These are phyloP conservation scores for Thalassiosira livingstoniorum DNA, from an alignment of 352 stramenopile genomes.

Conservation along the genomic window DNA sequence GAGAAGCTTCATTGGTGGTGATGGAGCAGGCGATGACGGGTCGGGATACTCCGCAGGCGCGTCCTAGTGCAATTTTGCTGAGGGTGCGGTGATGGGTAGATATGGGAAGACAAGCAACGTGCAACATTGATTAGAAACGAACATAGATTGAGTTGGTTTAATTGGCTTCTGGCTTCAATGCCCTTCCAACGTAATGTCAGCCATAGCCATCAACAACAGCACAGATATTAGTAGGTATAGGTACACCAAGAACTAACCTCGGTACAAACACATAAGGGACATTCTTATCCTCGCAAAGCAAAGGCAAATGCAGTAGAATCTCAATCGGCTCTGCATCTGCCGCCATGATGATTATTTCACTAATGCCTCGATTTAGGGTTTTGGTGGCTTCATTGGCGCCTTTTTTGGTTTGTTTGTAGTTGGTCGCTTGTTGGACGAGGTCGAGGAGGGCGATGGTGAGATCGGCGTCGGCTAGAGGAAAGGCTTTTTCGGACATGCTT, in stretches of 20 bases:
- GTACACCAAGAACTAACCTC: constrained; percentile 63
- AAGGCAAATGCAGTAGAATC: constrained; percentile 99
- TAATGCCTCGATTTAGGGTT: constrained; percentile 99
- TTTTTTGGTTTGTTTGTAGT: constrained; percentile 99
- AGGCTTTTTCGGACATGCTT: constrained; percentile 90
- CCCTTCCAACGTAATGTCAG: too few species aligned
- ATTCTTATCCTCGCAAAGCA: constrained; percentile 99
- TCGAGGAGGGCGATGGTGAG: constrained; percentile 99
- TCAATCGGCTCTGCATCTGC: constrained; percentile 99
- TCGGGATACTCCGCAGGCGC: constrained; percentile 98
- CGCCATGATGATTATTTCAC: constrained; percentile 99
- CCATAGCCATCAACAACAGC: constrained; percentile 9
- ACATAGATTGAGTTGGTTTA: too few species aligned
- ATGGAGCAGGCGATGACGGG: constrained; percentile 99
- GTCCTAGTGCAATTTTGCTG: constrained; percentile 98
- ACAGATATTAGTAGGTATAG: constrained; percentile 87
- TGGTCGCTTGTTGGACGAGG: constrained; percentile 98
- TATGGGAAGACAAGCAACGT: too few species aligned
- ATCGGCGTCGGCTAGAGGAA: constrained; percentile 97
- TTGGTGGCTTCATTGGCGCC: constrained; percentile 99
- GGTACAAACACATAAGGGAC: constrained; percentile 95
- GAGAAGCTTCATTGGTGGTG: constrained; percentile 98
- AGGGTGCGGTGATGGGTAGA: not conserved
- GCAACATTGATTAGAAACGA: too few species aligned
- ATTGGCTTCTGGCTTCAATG: too few species aligned